Evolutionary conservation across 2,329 filamentous ascomycete species (phyloP).

Genomic region (Colletotrichum viniferum): DNA sequence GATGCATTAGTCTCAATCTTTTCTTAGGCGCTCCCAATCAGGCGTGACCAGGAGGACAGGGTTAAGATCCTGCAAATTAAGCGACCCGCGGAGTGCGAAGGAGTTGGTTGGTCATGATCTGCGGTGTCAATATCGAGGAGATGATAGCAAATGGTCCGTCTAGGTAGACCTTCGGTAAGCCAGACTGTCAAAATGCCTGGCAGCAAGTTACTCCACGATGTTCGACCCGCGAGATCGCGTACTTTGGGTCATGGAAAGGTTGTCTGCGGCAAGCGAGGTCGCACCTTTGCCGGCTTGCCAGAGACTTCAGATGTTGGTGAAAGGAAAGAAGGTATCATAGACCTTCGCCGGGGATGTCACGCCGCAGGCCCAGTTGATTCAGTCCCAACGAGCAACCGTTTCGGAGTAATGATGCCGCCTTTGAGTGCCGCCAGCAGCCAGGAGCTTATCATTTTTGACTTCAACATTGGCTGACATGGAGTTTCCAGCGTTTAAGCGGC

Average conservation of each 20-base stretch:
- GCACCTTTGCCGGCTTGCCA: neutral
- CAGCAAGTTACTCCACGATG: fast-evolving
- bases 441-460: neutral
- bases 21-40: neutral
- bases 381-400: neutral
- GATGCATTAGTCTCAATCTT: neutral
- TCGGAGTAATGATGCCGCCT: neutral
- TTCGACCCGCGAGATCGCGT: neutral
- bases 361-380: neutral
- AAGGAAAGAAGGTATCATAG: too few relatives aligned
- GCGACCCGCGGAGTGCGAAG: neutral
- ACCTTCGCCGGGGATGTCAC: too few relatives aligned
- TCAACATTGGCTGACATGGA: neutral
- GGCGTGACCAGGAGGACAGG: neutral
- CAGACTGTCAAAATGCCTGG: fast-evolving
- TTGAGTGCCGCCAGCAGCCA: neutral
- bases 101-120: neutral
- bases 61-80: neutral
- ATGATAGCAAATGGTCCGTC: neutral
- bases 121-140: neutral
- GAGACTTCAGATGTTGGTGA: neutral
- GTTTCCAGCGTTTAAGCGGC: neutral
- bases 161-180: neutral
- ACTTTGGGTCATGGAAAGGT: neutral
- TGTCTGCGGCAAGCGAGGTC: neutral